A percentile compares a stretch with the other conserved stretches of the same genome.
phyloP scores from a whole-genome alignment of 1,284 basidiomycete species.

The Heterobasidion occidentale region DNA sequence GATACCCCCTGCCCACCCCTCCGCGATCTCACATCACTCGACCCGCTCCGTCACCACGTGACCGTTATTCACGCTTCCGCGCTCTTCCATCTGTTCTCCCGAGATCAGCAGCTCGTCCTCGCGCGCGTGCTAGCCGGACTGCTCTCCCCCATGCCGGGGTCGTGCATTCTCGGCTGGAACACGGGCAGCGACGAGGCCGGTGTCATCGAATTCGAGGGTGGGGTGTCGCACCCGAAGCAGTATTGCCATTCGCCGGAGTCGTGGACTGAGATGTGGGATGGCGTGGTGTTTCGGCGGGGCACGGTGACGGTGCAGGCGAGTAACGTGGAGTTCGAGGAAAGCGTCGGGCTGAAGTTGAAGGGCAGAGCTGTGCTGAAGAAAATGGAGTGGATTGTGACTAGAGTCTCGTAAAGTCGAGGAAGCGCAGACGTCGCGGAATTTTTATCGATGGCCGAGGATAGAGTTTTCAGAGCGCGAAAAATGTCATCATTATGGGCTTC shows the following conservation, averaged over 20 bases:
- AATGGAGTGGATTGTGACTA: constrained; percentile 8
- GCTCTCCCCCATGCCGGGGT: constrained; percentile 21
- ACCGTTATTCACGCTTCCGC: constrained; percentile 33
- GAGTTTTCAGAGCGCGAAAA: too few species aligned
- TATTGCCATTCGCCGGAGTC: constrained; percentile 18
- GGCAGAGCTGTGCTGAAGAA: constrained; percentile 3
- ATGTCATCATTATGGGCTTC: too few species aligned
- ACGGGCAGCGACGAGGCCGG: constrained; percentile 1
- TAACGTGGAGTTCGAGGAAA: constrained; percentile 3
- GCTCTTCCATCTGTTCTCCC: constrained; percentile 37
- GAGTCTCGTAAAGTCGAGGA: background rate
- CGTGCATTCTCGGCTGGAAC: constrained; percentile 23
- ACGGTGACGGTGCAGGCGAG: constrained; percentile 15
- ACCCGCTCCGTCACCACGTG: constrained; percentile 29
- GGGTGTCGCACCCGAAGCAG: background rate
- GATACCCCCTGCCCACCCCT: constrained; percentile 13
- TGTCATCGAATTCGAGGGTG: constrained; percentile 7
- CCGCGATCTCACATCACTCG: constrained; percentile 23
- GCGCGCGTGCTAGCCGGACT: constrained; percentile 28
- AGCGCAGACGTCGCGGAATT: too few species aligned
- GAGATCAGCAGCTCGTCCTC: constrained; percentile 28
- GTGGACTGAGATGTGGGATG: constrained; percentile 25
- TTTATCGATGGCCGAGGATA: too few species aligned
- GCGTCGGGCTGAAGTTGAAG: constrained; percentile 7
- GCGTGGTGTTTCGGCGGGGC: constrained; percentile 20